Evolutionary conservation across 1,284 basidiomycete genomes (phyloP), one percentile per base, ranked within the genome.

Genomic region (Trametes hirsuta): DNA sequence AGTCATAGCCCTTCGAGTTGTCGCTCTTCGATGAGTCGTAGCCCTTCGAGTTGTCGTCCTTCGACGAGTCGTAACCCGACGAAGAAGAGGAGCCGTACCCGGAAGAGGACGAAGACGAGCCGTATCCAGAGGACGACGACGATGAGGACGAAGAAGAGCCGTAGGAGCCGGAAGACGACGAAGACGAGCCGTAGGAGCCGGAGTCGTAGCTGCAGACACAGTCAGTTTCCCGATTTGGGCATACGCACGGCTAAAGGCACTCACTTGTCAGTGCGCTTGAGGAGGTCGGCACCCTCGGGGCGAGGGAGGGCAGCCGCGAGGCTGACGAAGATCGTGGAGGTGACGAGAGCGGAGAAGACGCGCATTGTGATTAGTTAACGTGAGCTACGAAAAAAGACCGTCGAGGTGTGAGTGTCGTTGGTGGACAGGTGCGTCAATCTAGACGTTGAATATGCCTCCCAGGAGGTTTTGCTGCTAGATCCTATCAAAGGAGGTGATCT

Each of bases 401-500:
- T 82, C 69, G 77, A 80, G 76, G 77, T 77, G 76, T 78, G 73
- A 74, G 69, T 79, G 79, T 79, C 73, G 63, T 50, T 49, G 76
- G 75, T 72, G 74, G 78, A 79, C 63, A 66, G 47, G 53, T 47
- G 63, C 58, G 62, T 68, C 65, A 50, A 63, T 64, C 64, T 64
- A 62, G 74, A 69, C 72, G 76, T 71, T 67, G 71, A 68, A 74
- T 70, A 76, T 78, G 73, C 82, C 85, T 84, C 83, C 80, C 82
- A 75, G 83, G 82, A 76, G 73, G 79, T 80, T 75, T 77, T 75
- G 75, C 77, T 76, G 75, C 74, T 75, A 75, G 67, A 77, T 84
- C 87, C 86, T 88, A 75, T 87, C 87, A 84, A 89, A 88, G 86
- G 87, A 83, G 77, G 78, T 80, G 81, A 84, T 85, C 83, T 84